phyloP scores from a whole-genome alignment of 2,329 filamentous ascomycete genomes.

The Cordyceps farinosa region DNA sequence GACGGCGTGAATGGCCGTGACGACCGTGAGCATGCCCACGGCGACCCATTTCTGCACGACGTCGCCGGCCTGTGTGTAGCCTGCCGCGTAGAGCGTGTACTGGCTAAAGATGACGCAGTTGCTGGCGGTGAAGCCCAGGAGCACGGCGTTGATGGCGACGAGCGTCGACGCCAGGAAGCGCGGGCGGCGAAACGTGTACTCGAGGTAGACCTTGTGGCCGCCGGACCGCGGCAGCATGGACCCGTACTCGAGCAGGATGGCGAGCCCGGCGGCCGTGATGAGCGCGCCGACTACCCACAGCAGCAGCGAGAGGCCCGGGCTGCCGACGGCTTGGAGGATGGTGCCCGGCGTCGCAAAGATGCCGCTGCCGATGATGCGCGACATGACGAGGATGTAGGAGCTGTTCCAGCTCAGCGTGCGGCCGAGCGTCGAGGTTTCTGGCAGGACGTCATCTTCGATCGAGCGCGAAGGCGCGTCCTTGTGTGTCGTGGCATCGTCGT shows the following conservation, averaged over 20 bases:
- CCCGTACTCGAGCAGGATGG: slow-evolving; percentile 63
- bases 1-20: slow-evolving; percentile 58
- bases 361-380: slow-evolving; percentile 64
- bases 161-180: slow-evolving; percentile 62
- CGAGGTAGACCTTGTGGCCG: slow-evolving; percentile 67
- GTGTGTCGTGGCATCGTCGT: slow-evolving; percentile 1
- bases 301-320: slow-evolving; percentile 57
- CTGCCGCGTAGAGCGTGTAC: slow-evolving; percentile 59
- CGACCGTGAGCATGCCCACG: slow-evolving; percentile 50
- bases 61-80: slow-evolving; percentile 47
- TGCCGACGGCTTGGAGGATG: slow-evolving; percentile 64
- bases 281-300: slow-evolving; percentile 63
- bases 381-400: slow-evolving; percentile 65
- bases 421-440: slow-evolving; percentile 55
- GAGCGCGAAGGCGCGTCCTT: slow-evolving; percentile 22
- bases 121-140: slow-evolving; percentile 64
- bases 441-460: slow-evolving; percentile 56
- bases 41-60: slow-evolving; percentile 53
- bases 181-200: slow-evolving; percentile 63
- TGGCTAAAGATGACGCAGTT: slow-evolving; percentile 69
- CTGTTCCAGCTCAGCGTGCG: slow-evolving; percentile 60
- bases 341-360: slow-evolving; percentile 70
- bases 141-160: slow-evolving; percentile 59
- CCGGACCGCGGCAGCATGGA: slow-evolving; percentile 68
- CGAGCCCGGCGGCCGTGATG: slow-evolving; percentile 58